phyloP scores from a whole-genome alignment of 495 filamentous ascomycete genomes.

The Daldinia grandis region DNA sequence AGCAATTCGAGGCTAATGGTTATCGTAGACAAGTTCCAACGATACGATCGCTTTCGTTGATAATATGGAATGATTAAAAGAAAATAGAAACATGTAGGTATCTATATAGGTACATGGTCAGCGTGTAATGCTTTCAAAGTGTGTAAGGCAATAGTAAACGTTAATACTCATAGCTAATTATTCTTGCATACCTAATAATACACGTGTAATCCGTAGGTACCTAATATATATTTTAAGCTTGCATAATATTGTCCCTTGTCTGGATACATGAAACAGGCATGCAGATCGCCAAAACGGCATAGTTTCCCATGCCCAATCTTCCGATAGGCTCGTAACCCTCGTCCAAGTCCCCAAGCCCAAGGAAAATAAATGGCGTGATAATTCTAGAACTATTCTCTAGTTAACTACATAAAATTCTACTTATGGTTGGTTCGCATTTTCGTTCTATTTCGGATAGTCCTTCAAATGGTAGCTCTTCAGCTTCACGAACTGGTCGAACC shows the following conservation, averaged over 20 bases:
- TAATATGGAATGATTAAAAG: too few species aligned
- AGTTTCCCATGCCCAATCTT: slow-evolving; percentile 24
- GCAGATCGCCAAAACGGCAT: slow-evolving; percentile 21
- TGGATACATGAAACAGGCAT: slow-evolving; percentile 36
- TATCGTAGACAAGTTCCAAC: too few species aligned
- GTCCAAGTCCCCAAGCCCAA: not conserved
- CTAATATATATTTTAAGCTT: slow-evolving; percentile 24
- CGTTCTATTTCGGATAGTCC: slow-evolving; percentile 75
- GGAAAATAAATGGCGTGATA: slow-evolving; percentile 15
- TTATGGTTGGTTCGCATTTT: slow-evolving; percentile 37
- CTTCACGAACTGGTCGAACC: slow-evolving; percentile 94
- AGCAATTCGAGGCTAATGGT: too few species aligned
- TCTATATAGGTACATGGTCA: too few species aligned
- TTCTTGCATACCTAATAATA: not conserved
- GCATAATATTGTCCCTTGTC: slow-evolving; percentile 24
- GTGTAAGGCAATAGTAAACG: too few species aligned
- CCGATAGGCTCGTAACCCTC: not conserved
- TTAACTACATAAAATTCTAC: not conserved
- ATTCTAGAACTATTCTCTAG: slow-evolving; percentile 21
- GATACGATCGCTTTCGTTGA: too few species aligned
- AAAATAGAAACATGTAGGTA: too few species aligned
- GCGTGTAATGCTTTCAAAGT: too few species aligned
- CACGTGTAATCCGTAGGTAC: too few species aligned
- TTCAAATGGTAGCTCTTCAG: slow-evolving; percentile 96
- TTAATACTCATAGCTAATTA: not conserved